Percentiles rank a stretch among this genome's conserved stretches.
Evolutionary conservation across 768 basidiomycete genomes (phyloP).

Genomic region (Steccherinum ochraceum): DNA sequence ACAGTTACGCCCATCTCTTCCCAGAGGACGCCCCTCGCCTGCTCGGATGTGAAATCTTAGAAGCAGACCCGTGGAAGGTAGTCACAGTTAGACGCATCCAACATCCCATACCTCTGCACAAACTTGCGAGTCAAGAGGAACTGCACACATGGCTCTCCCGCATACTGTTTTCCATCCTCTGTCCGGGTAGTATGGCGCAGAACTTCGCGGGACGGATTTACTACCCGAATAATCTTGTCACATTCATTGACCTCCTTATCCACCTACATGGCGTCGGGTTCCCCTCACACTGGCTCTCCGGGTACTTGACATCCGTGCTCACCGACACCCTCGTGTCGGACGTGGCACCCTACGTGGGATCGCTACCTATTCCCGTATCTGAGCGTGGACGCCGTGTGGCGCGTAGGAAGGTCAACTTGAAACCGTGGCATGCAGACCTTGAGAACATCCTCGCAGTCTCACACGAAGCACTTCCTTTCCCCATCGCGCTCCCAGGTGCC

Average conservation of each 20-base stretch:
- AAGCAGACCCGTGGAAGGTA: not conserved
- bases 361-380: conserved; percentile 21
- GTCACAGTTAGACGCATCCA: not conserved
- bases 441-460: conserved; percentile 17
- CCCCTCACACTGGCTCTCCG: conserved; percentile 31
- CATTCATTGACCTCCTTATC: conserved; percentile 26
- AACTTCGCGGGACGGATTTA: not conserved
- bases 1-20: not conserved
- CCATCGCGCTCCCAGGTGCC: conserved; percentile 6
- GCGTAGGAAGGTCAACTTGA: conserved; percentile 11
- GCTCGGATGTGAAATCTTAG: not conserved
- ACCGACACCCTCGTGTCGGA: conserved; percentile 21
- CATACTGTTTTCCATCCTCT: conserved; percentile 25
- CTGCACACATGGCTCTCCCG: conserved; percentile 28
- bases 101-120: conserved; percentile 7
- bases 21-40: not conserved
- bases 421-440: conserved; percentile 20
- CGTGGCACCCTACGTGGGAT: conserved; percentile 20
- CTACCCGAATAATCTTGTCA: conserved; percentile 28
- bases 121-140: conserved; percentile 22
- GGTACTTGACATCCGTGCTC: conserved; percentile 23
- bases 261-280: conserved; percentile 28
- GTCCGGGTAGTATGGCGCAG: conserved; percentile 18
- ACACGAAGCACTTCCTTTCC: conserved; percentile 16
- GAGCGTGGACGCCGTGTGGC: conserved; percentile 12